These are phyloP conservation scores for Cyberlindnera nakhonratchasimensis DNA, from an alignment of 805 yeast genomes.

Conservation along the genomic window DNA sequence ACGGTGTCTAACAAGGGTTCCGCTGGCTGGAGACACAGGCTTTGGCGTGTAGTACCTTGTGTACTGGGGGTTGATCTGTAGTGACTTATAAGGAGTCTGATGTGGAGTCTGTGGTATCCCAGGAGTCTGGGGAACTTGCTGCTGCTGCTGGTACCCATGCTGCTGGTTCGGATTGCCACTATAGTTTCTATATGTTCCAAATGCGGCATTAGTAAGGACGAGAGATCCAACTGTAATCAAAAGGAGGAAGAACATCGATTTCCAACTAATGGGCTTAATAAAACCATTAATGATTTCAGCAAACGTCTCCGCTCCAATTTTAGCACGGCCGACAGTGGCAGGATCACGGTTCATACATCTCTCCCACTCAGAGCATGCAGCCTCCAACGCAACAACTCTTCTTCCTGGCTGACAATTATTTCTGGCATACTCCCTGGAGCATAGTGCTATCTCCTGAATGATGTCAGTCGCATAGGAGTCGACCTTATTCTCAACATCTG, in stretches of 20 bases:
- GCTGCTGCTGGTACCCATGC: constrained; percentile 8
- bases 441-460: constrained; percentile 58
- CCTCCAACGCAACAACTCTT: constrained; percentile 74
- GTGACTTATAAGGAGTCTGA: constrained; percentile 21
- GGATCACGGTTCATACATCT: constrained; percentile 83
- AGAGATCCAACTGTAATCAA: constrained; percentile 49
- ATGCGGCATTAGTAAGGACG: constrained; percentile 47
- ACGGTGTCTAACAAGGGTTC: constrained; percentile 20
- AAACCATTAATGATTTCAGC: constrained; percentile 82
- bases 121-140: constrained; percentile 19
- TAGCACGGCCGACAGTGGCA: constrained; percentile 58
- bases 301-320: constrained; percentile 74
- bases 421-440: constrained; percentile 63
- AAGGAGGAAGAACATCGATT: constrained; percentile 51
- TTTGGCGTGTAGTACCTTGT: constrained; percentile 26
- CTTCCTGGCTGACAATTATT: constrained; percentile 66
- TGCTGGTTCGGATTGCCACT: constrained; percentile 10
- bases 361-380: constrained; percentile 69
- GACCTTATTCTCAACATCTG: constrained; percentile 71
- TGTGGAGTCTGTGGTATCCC: constrained; percentile 19
- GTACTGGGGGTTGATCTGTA: constrained; percentile 22
- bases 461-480: constrained; percentile 59
- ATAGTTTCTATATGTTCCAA: constrained; percentile 39
- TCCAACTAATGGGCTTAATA: constrained; percentile 65
- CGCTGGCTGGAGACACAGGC: constrained; percentile 22